These are phyloP conservation scores for Alternaria viburni DNA, from an alignment of 2,329 filamentous ascomycete genomes.

Conservation along the genomic window DNA sequence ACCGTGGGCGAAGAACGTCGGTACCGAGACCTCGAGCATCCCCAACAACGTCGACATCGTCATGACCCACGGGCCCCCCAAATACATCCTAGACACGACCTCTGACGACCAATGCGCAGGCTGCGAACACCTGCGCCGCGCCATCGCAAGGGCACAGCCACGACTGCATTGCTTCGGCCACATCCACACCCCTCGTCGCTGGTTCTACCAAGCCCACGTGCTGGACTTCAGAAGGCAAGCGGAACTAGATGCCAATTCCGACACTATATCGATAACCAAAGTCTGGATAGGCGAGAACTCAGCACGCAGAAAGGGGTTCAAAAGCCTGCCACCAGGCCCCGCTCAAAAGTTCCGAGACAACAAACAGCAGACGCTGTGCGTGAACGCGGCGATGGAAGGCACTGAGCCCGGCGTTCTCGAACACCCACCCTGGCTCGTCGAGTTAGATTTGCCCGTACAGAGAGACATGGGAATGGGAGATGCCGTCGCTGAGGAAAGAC, in stretches of 20 bases:
- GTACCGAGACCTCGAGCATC: slow-evolving; percentile 28
- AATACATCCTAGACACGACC: slow-evolving; percentile 56
- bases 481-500: too few relatives aligned
- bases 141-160: slow-evolving; percentile 55
- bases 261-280: slow-evolving; percentile 17
- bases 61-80: slow-evolving; percentile 66
- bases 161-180: slow-evolving; percentile 66
- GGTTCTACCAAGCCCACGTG: slow-evolving; percentile 43
- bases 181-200: slow-evolving; percentile 56
- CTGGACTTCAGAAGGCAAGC: slow-evolving; percentile 32
- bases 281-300: slow-evolving; percentile 33
- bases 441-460: slow-evolving; percentile 50
- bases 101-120: slow-evolving; percentile 51
- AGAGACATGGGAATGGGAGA: not conserved
- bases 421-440: slow-evolving; percentile 62
- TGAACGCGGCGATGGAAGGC: slow-evolving; percentile 63
- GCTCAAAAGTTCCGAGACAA: slow-evolving; percentile 26
- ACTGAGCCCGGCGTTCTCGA: slow-evolving; percentile 50
- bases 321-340: slow-evolving; percentile 35
- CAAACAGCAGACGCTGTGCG: slow-evolving; percentile 61
- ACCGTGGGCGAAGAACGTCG: slow-evolving; percentile 26
- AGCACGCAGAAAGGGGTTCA: slow-evolving; percentile 27
- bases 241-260: not conserved
- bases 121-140: slow-evolving; percentile 60
- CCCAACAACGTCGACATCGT: slow-evolving; percentile 59